Conservation (phyloP, 73 alveolate species). For the Uronychia setigera region DNA sequence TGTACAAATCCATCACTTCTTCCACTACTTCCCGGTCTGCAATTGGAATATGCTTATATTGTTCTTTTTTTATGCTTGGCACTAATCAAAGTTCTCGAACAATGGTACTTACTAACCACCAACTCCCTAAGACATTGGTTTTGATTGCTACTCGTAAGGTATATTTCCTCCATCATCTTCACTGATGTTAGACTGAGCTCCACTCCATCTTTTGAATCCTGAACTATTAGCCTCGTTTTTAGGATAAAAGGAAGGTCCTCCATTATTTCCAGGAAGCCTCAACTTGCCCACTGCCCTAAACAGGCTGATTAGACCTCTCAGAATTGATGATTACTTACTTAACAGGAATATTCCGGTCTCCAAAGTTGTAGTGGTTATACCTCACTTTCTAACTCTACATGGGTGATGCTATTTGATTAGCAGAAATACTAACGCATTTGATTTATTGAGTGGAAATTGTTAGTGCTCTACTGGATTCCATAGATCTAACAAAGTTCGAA, state of each 20-base stretch:
- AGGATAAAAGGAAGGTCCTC: not conserved
- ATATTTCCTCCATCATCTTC: not conserved
- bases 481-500: not conserved
- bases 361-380: conserved; percentile 1
- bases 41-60: not conserved
- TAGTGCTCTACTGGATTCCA: not conserved
- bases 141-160: not conserved
- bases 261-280: not conserved
- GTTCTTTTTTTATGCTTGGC: not conserved
- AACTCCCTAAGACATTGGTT: not conserved
- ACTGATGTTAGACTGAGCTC: not conserved
- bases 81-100: not conserved
- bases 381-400: not conserved
- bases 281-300: not conserved
- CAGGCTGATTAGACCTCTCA: no score
- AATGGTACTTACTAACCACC: not conserved
- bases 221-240: not conserved
- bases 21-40: not conserved
- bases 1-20: not conserved
- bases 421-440: not conserved
- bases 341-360: not conserved
- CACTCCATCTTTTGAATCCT: not conserved
- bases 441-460: not conserved
- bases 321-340: no score
- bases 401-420: not conserved